Evolutionary conservation across 2,329 filamentous ascomycete genomes (phyloP), one percentile per base, ranked within the genome.

Genomic region (Colletotrichum abscissum): DNA sequence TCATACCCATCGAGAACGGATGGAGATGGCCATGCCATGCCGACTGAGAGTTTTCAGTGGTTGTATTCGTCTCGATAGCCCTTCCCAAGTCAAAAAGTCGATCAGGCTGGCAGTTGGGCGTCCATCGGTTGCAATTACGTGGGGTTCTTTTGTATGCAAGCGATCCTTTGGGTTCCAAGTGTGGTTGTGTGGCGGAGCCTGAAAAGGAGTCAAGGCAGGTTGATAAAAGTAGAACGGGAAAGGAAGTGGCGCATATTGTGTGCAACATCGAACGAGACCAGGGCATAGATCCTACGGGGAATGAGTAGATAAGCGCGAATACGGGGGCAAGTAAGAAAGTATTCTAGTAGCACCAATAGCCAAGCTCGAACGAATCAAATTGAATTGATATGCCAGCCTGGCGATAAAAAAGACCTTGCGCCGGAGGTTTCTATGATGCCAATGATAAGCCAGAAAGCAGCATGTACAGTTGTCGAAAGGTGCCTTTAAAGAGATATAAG

Each of bases 401-500:
- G 19, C 11, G 42, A 49, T 49, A 2, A 42, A 19, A 19, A 19
- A 42, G 5, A 8, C 14, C 38, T 42, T 16, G 16, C 38, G 38
- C 19, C 16, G 16, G 38, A 19, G 38, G 14, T 42, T 42, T 19
- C 5, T 19, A 19, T 3, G 16, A 42, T 42, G 38, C 16, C 19
- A 49, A 3, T n/a, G 42, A 22, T n/a, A n/a, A 49, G 19, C 19
- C 8, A 49, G 19, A 8, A 49, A 49, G 19, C 8, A 3, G 42
- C 42, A n/a, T 5, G 8, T 49, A 22, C 19, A 9, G 3, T 49
- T 19, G 4, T 9, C 8, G 16, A 42, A 6, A 42, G 38, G 42
- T 3, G 7, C 19, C 4, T 8, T 8, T 0, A 49, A 0, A 9
- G 19, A 22, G 1, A 22, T 22, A 9, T 5, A 9, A n/a, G 19